Conservation (phyloP, 305 asterid species). For the Plantago rigida region DNA sequence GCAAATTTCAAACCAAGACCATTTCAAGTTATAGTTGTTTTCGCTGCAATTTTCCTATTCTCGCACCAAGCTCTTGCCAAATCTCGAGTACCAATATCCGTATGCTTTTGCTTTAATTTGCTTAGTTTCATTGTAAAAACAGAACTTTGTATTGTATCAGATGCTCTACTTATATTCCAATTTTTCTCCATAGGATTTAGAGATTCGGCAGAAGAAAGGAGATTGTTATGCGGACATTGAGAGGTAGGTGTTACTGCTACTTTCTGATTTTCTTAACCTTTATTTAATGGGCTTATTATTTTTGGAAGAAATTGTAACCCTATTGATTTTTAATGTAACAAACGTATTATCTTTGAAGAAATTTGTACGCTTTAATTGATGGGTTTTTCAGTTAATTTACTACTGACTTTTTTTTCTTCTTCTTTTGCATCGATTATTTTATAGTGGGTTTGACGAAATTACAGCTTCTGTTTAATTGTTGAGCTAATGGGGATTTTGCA, state of each 20-base stretch:
- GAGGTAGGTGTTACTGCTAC: conserved; percentile 34
- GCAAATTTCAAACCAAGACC: conserved; percentile 13
- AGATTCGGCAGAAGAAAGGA: conserved; percentile 56
- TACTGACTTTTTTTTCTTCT: too few species aligned
- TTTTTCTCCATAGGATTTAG: conserved; percentile 42
- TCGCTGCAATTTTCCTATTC: conserved; percentile 28
- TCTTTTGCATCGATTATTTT: too few species aligned
- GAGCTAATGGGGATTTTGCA: too few species aligned
- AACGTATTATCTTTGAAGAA: not conserved
- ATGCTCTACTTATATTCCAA: too few species aligned
- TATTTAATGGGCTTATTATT: conserved; percentile 4
- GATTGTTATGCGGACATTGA: conserved; percentile 75
- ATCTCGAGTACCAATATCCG: conserved; percentile 62
- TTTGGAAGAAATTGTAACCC: not conserved
- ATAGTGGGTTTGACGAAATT: too few species aligned
- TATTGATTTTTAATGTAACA: not conserved
- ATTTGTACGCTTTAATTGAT: too few species aligned
- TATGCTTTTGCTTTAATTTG: conserved; percentile 30
- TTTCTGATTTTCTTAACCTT: not conserved
- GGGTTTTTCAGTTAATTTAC: too few species aligned
- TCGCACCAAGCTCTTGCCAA: conserved; percentile 45
- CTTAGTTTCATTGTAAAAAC: too few species aligned
- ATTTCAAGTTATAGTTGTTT: conserved; percentile 5
- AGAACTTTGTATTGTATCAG: too few species aligned
- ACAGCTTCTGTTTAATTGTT: too few species aligned